Evolutionary conservation across 2,329 filamentous ascomycete genomes (phyloP).

Genomic region (Calcarisporium arbuscula): DNA sequence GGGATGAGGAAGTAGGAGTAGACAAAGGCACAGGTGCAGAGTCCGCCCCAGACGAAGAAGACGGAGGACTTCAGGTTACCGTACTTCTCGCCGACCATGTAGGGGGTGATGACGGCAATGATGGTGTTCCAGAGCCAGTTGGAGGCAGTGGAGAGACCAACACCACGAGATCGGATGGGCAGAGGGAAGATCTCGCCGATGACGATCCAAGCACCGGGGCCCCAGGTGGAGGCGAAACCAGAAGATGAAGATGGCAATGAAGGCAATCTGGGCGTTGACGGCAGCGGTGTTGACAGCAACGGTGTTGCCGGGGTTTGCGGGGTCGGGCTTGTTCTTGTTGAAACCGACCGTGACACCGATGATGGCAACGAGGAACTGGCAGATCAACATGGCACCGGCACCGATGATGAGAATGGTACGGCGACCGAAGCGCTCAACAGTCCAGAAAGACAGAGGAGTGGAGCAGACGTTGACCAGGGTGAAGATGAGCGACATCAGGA

Average conservation of each 20-base stretch:
- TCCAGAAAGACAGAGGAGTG: constrained; percentile 82
- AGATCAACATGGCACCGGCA: constrained; percentile 75
- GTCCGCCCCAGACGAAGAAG: constrained; percentile 70
- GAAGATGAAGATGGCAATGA: constrained; percentile 90
- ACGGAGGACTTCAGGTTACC: constrained; percentile 64
- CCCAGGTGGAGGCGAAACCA: constrained; percentile 89
- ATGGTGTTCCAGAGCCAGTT: constrained; percentile 91
- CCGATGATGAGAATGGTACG: constrained; percentile 74
- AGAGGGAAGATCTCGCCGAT: constrained; percentile 90
- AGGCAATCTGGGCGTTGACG: constrained; percentile 68
- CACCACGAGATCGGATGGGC: constrained; percentile 81
- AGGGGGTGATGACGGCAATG: constrained; percentile 64
- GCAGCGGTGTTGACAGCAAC: constrained; percentile 50
- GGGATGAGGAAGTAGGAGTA: constrained; percentile 71
- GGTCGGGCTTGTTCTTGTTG: constrained; percentile 42
- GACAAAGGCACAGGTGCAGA: constrained; percentile 53
- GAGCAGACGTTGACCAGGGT: constrained; percentile 83
- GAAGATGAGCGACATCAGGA: constrained; percentile 79
- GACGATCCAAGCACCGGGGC: constrained; percentile 72
- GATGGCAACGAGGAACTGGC: constrained; percentile 82
- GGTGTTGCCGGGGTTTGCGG: constrained; percentile 27
- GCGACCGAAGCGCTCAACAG: constrained; percentile 75
- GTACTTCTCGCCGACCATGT: constrained; percentile 56
- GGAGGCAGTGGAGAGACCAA: constrained; percentile 77
- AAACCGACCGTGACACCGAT: constrained; percentile 57